A percentile compares a stretch with the other conserved stretches of the same genome.
Conservation (phyloP, 805 yeast species). For the Nakazawaea populi region DNA sequence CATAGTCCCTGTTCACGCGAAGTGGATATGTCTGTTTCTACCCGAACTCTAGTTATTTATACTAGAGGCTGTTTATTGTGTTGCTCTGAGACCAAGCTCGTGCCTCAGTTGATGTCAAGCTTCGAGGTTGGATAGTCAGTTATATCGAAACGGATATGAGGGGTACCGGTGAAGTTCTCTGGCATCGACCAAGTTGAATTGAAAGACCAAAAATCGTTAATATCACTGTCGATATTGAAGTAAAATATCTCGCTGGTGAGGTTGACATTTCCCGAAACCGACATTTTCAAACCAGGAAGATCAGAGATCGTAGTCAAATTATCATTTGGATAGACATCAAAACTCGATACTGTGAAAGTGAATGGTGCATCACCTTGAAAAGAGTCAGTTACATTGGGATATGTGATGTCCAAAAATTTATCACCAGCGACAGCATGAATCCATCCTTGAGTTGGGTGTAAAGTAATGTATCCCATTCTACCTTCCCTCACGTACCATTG, state of each 20-base stretch:
- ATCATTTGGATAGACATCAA: conserved; percentile 11
- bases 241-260: conserved; percentile 9
- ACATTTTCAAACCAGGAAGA: conserved; percentile 11
- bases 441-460: conserved; percentile 10
- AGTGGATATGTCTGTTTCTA: too few species aligned
- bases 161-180: conserved; percentile 9
- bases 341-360: conserved; percentile 9
- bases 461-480: conserved; percentile 13
- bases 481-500: conserved; percentile 14
- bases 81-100: too few species aligned
- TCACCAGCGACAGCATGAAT: conserved; percentile 14
- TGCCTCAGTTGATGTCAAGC: too few species aligned
- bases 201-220: conserved; percentile 11
- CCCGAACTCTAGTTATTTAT: too few species aligned
- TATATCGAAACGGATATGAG: conserved; percentile 11
- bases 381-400: conserved; percentile 9
- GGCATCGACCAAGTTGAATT: conserved; percentile 13
- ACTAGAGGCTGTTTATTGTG: too few species aligned
- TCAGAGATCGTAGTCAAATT: conserved; percentile 9
- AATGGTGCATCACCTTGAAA: conserved; percentile 3
- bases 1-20: too few species aligned
- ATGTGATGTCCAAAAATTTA: conserved; percentile 12
- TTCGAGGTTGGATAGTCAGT: conserved; percentile 11
- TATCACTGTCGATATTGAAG: conserved; percentile 4
- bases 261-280: conserved; percentile 10